A percentile compares a stretch with the other conserved stretches of the same genome.
These are phyloP conservation scores for Kondoa malvinella DNA, from an alignment of 768 basidiomycete species.

Conservation along the genomic window DNA sequence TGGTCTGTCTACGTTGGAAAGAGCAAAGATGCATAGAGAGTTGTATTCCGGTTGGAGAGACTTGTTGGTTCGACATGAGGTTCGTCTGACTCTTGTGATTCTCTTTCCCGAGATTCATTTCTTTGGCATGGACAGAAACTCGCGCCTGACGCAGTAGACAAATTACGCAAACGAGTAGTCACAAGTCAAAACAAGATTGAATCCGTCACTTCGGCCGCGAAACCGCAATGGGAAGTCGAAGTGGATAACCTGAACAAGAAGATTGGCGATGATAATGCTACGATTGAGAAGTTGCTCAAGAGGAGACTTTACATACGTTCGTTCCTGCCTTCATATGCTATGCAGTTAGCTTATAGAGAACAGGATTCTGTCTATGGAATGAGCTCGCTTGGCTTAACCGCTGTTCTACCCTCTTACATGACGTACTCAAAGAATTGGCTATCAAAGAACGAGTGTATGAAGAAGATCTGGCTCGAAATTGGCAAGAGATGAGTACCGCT, in stretches of 20 bases:
- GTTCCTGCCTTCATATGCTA: neutral
- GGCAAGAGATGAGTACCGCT: neutral
- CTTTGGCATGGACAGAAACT: neutral
- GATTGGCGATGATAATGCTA: slow-evolving; percentile 1
- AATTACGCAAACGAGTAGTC: neutral
- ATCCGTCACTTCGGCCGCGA: slow-evolving; percentile 41
- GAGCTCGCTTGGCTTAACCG: neutral
- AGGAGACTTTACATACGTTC: neutral
- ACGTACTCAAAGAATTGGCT: neutral
- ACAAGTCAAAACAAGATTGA: neutral
- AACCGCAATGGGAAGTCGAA: slow-evolving; percentile 60
- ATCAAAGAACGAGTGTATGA: neutral
- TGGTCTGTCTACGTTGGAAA: neutral
- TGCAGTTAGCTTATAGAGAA: neutral
- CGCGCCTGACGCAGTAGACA: neutral
- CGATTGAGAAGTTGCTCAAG: neutral
- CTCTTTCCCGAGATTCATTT: neutral
- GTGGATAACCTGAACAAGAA: neutral
- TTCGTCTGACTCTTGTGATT: neutral
- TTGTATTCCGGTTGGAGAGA: neutral
- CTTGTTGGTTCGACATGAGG: slow-evolving; percentile 3
- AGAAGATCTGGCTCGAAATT: neutral
- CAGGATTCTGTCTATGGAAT: neutral
- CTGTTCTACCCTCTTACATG: neutral
- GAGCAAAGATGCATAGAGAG: slow-evolving; percentile 1